Base-by-base conservation (phyloP, 208 protist genomes). In the Wallacemonas sp. region DNA sequence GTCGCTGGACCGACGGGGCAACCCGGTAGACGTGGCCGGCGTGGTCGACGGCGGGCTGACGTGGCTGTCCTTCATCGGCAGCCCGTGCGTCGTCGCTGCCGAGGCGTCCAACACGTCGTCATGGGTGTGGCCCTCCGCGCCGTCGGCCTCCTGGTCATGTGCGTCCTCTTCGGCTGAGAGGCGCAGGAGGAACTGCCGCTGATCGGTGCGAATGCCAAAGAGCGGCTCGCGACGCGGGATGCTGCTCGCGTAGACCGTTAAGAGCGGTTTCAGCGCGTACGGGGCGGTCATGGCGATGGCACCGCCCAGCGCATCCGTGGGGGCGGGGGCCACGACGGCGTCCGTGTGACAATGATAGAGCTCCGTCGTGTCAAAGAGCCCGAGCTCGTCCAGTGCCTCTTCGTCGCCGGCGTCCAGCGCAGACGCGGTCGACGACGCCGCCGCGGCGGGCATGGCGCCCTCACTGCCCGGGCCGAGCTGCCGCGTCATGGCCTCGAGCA, bases 221-320 rank as follows among this genome's bases (percentile, higher is more conserved):
- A 71, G 65, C 22, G 71, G 54, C 62, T 92, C 82, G 23, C 86
- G 79, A 3, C 86, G 84, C 22, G 89, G 89, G 48, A 92, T 67
- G 67, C 86, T 93, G 65, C 70, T 93, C 10, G 82, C 86, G 55
- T 82, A 77, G 2, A 95, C 86, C 1, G 82, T 90, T 45, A 93
- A 64, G 49, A 95, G 76, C 12, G 89, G 89, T 54, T 79, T 82
- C 1, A 95, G 45, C 0, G 70, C 70, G 69, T 80, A 93, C 0
- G 86, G 86, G 12, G 72, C 77, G 7, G 57, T 64, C 57, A 64
- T 46, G 22, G 73, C 32, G 57, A 80, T 49, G 16, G 78, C 48
- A 4, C 67, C 61, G 3, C 54, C 65, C 52, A 62, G 44, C 50
- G 59, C 61, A 8, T 52, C 20, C 22, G 52, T 63, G 5, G 50